Percentiles rank a stretch among this genome's conserved stretches.
These are phyloP conservation scores for Scutellaria baicalensis DNA, from an alignment of 257 asterid species.

Conservation along the genomic window DNA sequence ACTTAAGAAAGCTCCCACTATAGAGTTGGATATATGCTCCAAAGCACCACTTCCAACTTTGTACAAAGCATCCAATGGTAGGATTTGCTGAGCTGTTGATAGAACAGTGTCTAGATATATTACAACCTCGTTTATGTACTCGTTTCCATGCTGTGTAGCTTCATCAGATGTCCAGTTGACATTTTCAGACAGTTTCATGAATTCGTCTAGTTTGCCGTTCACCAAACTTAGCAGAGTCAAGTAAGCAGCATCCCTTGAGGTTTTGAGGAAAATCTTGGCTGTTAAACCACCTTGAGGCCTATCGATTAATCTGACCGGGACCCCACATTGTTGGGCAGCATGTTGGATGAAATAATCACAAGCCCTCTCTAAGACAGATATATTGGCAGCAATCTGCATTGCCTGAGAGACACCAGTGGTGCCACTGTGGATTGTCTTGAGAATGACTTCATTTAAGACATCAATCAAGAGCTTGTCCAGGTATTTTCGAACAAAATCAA, in stretches of 20 bases:
- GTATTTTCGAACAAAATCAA: conserved; percentile 70
- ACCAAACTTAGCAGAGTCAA: conserved; percentile 58
- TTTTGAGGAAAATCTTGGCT: conserved; percentile 79
- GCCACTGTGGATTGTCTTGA: conserved; percentile 49
- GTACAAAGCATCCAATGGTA: conserved; percentile 79
- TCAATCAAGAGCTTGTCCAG: conserved; percentile 83
- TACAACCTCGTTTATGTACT: conserved; percentile 66
- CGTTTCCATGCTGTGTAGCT: conserved; percentile 54
- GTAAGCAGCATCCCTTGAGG: conserved; percentile 92
- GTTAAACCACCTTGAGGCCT: conserved; percentile 70
- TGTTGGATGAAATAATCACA: conserved; percentile 93
- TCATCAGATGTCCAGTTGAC: conserved; percentile 84
- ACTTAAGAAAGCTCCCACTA: conserved; percentile 55
- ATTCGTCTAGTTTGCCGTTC: conserved; percentile 64
- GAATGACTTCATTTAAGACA: conserved; percentile 64
- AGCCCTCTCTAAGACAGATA: conserved; percentile 79
- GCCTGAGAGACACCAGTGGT: conserved; percentile 77
- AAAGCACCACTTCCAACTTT: conserved; percentile 89
- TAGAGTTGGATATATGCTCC: conserved; percentile 73
- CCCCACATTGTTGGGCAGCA: conserved; percentile 96
- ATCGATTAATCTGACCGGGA: conserved; percentile 72
- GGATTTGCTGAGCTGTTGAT: conserved; percentile 86
- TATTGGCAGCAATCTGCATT: conserved; percentile 93
- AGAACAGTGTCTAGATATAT: conserved; percentile 78
- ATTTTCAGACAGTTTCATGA: conserved; percentile 67